Conservation (phyloP, 495 filamentous ascomycete species). For the Schizothecium vesticola region DNA sequence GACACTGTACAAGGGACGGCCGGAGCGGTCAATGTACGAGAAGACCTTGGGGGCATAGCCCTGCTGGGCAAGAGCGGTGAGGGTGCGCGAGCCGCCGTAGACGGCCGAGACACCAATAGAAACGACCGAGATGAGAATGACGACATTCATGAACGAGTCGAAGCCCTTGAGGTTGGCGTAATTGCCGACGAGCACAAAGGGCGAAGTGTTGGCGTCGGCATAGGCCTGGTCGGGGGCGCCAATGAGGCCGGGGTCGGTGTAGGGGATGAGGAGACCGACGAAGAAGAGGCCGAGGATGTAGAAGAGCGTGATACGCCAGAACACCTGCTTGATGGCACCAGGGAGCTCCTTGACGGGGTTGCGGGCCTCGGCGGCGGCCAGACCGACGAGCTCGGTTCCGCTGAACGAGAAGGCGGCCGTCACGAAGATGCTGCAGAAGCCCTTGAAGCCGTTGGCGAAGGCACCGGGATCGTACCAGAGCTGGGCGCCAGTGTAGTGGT, state of each 20-base stretch:
- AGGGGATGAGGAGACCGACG: conserved; percentile 65
- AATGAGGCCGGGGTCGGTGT: conserved; percentile 49
- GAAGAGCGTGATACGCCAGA: conserved; percentile 68
- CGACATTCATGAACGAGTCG: conserved; percentile 67
- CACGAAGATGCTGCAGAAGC: conserved; percentile 68
- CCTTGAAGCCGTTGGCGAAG: conserved; percentile 64
- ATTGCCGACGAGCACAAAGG: conserved; percentile 67
- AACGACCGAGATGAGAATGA: conserved; percentile 67
- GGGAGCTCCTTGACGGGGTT: conserved; percentile 63
- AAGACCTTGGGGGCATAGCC: conserved; percentile 54
- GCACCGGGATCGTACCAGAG: conserved; percentile 68
- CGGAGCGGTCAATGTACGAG: conserved; percentile 52
- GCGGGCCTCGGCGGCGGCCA: conserved; percentile 63
- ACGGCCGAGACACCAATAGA: conserved; percentile 62
- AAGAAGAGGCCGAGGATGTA: conserved; percentile 71
- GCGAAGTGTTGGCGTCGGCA: conserved; percentile 56
- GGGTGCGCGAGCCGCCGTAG: conserved; percentile 62
- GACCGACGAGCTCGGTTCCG: conserved; percentile 67
- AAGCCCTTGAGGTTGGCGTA: conserved; percentile 61
- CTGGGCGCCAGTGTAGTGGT: conserved; percentile 54
- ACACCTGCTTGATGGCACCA: conserved; percentile 65
- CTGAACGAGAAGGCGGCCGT: conserved; percentile 69
- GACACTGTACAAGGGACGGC: conserved; percentile 52
- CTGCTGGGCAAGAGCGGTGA: conserved; percentile 58
- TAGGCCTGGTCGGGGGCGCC: conserved; percentile 38